These are phyloP conservation scores for Parastagonospora nodorum DNA, from an alignment of 2,329 filamentous ascomycete species.

Conservation along the genomic window DNA sequence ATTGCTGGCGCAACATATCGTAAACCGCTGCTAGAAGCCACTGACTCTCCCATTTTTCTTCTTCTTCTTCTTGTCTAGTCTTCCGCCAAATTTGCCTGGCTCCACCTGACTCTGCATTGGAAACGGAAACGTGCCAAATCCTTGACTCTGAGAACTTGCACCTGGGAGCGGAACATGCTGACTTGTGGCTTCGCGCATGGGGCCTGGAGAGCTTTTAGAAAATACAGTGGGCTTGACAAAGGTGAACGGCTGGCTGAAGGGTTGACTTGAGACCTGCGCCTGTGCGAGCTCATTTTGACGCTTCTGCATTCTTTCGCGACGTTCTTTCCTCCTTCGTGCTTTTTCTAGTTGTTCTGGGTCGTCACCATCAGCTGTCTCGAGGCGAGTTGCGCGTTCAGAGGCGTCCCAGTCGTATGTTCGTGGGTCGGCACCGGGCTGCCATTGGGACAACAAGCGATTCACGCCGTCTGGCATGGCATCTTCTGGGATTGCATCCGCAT, in stretches of 20 bases:
- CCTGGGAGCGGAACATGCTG: constrained; percentile 6
- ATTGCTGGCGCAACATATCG: not conserved
- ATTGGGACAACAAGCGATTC: constrained; percentile 48
- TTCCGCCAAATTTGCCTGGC: constrained; percentile 41
- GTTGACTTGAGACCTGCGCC: constrained; percentile 26
- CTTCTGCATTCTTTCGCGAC: constrained; percentile 47
- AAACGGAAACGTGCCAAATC: constrained; percentile 6
- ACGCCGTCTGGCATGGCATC: constrained; percentile 38
- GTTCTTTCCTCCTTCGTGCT: constrained; percentile 46
- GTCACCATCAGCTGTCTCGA: constrained; percentile 39
- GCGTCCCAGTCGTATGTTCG: constrained; percentile 49
- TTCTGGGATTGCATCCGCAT: constrained; percentile 20
- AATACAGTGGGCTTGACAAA: constrained; percentile 4
- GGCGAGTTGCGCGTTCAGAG: constrained; percentile 32
- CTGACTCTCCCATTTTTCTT: constrained; percentile 40
- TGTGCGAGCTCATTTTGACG: constrained; percentile 42
- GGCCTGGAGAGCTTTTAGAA: constrained; percentile 36
- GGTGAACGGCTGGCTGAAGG: constrained; percentile 24
- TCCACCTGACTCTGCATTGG: constrained; percentile 40
- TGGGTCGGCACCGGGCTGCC: constrained; percentile 47
- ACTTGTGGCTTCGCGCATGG: constrained; percentile 18
- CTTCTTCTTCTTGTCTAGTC: constrained; percentile 40
- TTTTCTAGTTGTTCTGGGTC: constrained; percentile 46
- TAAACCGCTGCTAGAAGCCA: constrained; percentile 28
- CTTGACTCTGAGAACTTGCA: constrained; percentile 6